These are phyloP conservation scores for Pythium guiyangense DNA, from an alignment of 352 stramenopile genomes.

Conservation along the genomic window DNA sequence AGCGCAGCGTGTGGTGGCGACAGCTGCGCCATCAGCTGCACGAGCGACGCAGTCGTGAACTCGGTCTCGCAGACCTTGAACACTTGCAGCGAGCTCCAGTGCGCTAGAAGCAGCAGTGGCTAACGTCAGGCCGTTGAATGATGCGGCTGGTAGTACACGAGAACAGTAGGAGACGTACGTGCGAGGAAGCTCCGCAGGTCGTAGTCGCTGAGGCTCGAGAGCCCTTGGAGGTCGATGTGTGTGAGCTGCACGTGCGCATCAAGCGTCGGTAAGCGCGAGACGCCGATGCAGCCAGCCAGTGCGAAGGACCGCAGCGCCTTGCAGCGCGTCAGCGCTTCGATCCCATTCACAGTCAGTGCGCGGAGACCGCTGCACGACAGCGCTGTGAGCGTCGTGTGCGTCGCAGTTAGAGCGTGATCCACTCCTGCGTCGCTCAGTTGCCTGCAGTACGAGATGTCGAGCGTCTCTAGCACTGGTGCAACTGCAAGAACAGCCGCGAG, in stretches of 20 bases:
- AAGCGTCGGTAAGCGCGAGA: slow-evolving; percentile 8
- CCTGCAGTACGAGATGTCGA: slow-evolving; percentile 10
- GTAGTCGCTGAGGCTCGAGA: slow-evolving; percentile 6
- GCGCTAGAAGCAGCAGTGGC: slow-evolving; percentile 1
- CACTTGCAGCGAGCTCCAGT: slow-evolving; percentile 3
- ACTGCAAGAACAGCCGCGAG: slow-evolving; percentile 1
- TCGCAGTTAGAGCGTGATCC: not conserved
- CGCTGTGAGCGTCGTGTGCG: slow-evolving; percentile 2
- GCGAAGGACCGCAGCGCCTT: slow-evolving; percentile 9
- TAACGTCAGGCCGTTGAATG: too few relatives aligned
- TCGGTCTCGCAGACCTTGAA: slow-evolving; percentile 16
- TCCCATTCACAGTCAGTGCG: slow-evolving; percentile 1
- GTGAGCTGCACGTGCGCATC: slow-evolving; percentile 1
- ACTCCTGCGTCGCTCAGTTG: slow-evolving; percentile 5
- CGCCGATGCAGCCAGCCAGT: slow-evolving; percentile 13
- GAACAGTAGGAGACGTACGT: not conserved
- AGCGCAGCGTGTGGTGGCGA: not conserved
- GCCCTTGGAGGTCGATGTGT: slow-evolving; percentile 12
- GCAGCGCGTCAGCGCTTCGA: slow-evolving; percentile 11
- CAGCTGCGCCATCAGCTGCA: not conserved
- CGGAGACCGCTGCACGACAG: slow-evolving; percentile 13
- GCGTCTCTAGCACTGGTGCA: not conserved
- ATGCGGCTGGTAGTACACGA: not conserved
- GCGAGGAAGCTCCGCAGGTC: slow-evolving; percentile 5
- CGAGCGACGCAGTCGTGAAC: slow-evolving; percentile 9